Evolutionary conservation across 257 asterid genomes (phyloP).

Genomic region (Solanum habrochaites): DNA sequence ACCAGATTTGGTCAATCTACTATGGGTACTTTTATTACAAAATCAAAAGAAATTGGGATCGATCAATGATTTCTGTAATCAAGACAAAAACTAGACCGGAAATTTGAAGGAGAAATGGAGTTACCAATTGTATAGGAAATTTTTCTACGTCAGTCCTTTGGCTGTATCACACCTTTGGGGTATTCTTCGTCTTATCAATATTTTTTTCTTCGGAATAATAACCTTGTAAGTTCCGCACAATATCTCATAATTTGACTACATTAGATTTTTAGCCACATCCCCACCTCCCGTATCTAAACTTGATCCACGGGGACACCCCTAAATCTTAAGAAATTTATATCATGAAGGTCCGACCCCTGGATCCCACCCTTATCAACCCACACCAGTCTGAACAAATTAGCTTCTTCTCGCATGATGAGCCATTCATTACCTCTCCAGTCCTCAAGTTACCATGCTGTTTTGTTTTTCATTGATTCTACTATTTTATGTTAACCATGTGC

Average conservation of each 20-base stretch:
- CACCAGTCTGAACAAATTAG: not conserved
- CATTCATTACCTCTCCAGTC: not conserved
- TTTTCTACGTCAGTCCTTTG: not conserved
- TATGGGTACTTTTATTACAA: not conserved
- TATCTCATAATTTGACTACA: not conserved
- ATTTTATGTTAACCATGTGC: not conserved
- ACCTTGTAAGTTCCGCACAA: not conserved
- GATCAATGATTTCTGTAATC: not conserved
- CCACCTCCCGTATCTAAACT: not conserved
- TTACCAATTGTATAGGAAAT: not conserved
- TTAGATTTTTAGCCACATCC: not conserved
- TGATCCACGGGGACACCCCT: not conserved
- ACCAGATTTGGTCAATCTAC: not conserved
- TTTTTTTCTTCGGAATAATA: not conserved
- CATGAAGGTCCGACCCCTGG: not conserved
- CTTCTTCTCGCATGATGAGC: not conserved
- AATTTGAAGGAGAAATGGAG: not conserved
- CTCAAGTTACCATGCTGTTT: not conserved
- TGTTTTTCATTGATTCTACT: not conserved
- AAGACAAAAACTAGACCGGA: not conserved
- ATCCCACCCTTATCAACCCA: not conserved
- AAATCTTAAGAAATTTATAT: not conserved
- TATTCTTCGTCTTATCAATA: not conserved
- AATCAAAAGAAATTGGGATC: not conserved
- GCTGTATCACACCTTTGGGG: not conserved